Percentiles rank a stretch among this genome's conserved stretches.
Conservation (phyloP, 2,329 filamentous ascomycete species). For the Claviceps citrina region DNA sequence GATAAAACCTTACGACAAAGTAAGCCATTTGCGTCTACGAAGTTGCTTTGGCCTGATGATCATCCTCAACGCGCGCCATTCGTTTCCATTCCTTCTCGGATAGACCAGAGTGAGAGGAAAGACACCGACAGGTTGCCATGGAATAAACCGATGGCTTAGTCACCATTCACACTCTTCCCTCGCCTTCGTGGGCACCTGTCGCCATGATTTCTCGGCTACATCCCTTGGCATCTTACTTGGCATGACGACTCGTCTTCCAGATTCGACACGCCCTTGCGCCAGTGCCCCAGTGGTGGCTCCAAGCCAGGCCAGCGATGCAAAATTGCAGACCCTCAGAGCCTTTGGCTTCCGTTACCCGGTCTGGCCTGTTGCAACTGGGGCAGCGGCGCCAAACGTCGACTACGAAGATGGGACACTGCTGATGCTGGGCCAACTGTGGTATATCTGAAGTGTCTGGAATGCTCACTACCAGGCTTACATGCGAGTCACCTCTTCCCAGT, state of each 20-base stretch:
- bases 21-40: no score
- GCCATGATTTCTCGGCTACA: neutral
- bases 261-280: neutral
- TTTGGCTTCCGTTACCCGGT: no score
- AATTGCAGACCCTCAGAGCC: no score
- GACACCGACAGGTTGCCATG: no score
- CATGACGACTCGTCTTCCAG: neutral
- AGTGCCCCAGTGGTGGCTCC: neutral
- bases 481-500: no score
- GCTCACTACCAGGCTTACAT: neutral
- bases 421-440: neutral
- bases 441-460: neutral
- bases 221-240: conserved; percentile 2
- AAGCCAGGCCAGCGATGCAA: no score
- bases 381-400: neutral
- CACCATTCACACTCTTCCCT: neutral
- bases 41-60: no score
- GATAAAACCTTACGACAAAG: no score
- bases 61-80: no score
- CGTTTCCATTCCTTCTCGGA: no score
- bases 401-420: neutral
- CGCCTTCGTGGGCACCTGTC: neutral
- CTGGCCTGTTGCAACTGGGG: no score
- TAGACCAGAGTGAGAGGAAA: no score
- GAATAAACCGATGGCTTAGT: neutral